Conservation (phyloP, 1,284 basidiomycete genomes). For the Leccinum solheimii region DNA sequence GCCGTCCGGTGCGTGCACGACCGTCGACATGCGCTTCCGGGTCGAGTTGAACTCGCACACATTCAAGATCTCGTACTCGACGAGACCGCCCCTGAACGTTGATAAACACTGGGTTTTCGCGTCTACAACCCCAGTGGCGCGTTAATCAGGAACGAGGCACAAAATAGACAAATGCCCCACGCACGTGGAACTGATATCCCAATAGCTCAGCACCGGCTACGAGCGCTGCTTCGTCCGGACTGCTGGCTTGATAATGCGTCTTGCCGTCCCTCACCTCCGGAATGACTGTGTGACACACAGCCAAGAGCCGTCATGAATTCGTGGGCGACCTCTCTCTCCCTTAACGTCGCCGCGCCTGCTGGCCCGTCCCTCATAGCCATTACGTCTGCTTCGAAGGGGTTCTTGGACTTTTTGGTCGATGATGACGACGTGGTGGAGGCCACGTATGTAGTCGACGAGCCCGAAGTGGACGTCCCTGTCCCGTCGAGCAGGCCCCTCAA, state of each 20-base stretch:
- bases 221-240: constrained; percentile 96
- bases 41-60: constrained; percentile 99
- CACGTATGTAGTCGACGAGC: not conserved
- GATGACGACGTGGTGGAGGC: constrained; percentile 1
- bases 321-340: constrained; percentile 60
- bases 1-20: constrained; percentile 87
- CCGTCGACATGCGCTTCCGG: constrained; percentile 95
- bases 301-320: constrained; percentile 89
- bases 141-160: constrained; percentile 29
- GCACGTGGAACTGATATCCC: constrained; percentile 91
- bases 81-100: constrained; percentile 68
- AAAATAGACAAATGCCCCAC: constrained; percentile 4
- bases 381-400: constrained; percentile 25
- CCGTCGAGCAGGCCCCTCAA: constrained; percentile 57
- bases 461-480: not conserved
- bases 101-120: constrained; percentile 94
- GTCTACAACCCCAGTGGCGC: constrained; percentile 49
- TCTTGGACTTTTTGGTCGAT: constrained; percentile 14
- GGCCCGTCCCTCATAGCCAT: not conserved
- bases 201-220: constrained; percentile 93
- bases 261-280: constrained; percentile 88
- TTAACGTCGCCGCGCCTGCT: constrained; percentile 15
- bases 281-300: constrained; percentile 98
- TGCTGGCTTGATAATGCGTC: constrained; percentile 92
- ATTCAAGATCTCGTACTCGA: constrained; percentile 92